phyloP scores from a whole-genome alignment of 345 rosid genomes.

The Carallia pectinifolia region DNA sequence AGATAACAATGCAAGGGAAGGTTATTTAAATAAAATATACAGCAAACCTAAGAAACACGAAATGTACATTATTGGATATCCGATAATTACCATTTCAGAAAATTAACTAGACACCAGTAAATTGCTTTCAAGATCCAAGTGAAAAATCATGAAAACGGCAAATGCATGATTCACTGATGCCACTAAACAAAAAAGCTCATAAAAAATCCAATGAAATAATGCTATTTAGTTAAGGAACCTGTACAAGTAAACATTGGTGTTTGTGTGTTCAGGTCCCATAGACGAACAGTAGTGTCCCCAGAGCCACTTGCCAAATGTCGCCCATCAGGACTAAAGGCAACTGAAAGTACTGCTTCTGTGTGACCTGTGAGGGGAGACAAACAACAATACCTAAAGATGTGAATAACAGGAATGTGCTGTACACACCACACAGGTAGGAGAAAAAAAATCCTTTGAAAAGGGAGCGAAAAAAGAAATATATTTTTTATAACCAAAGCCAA shows the following conservation, averaged over 20 bases:
- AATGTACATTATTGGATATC: neutral
- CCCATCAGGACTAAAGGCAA: constrained; percentile 94
- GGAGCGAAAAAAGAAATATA: neutral
- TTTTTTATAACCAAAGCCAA: too few relatives aligned
- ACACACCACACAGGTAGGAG: neutral
- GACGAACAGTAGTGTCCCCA: constrained; percentile 90
- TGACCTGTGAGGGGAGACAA: constrained; percentile 49
- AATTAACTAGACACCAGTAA: too few relatives aligned
- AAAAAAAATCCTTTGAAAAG: neutral
- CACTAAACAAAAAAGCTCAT: too few relatives aligned
- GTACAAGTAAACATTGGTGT: constrained; percentile 89
- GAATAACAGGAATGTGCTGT: neutral
- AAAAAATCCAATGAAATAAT: too few relatives aligned
- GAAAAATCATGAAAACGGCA: too few relatives aligned
- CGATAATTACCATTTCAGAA: too few relatives aligned
- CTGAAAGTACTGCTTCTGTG: constrained; percentile 84
- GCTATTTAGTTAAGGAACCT: constrained; percentile 38
- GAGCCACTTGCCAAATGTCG: constrained; percentile 93
- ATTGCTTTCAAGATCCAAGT: too few relatives aligned
- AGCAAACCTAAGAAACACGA: neutral
- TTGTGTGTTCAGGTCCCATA: constrained; percentile 94
- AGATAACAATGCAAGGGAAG: neutral
- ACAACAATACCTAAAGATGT: constrained; percentile 8
- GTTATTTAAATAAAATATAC: neutral
- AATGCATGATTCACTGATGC: too few relatives aligned